Evolutionary conservation across 1,139 yeast genomes (phyloP), one percentile per base, ranked within the genome.

Genomic region (Oligophagozyma castellii): DNA sequence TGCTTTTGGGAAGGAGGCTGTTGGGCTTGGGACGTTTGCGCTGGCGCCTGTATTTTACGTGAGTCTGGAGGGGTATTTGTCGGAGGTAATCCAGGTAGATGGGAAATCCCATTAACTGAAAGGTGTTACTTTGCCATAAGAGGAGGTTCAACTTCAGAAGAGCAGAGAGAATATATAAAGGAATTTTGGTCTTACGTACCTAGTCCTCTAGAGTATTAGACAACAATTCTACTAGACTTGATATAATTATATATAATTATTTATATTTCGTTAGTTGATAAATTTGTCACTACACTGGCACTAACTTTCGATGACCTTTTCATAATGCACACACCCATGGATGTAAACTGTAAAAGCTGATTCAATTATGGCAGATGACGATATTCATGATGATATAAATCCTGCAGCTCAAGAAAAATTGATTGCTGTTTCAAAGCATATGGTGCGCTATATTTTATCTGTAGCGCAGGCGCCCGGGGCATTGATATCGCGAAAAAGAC

Each of bases 1-100:
- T 58, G 67, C 10, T 70, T 70, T 48, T 70, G 76, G 73, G 75
- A 69, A 50, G 74, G 74, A 29, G 74, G 76, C 12, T 67, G 73
- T 44, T 68, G 63, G 46, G 67, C 70, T 8, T 70, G 76, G 76
- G 76, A 70, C 40, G 74, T 70, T 2, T 68, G 74, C 46, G 77
- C 76, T 10, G 73, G 74, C 20, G 69, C 73, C 73, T 59, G 70
- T 33, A 66, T 70, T 32, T 43, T 70, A 8, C 53, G 59, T 26
- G 77, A 70, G 40, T 63, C 73, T 6, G 76, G 76, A 4, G 76
- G 76, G 12, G 40, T 45, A 12, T 47, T 68, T 33, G 70, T 66
- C 8, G 60, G 69, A 29, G 75, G 71, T n/a, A 64, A 63, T 39
- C 56, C 58, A 14, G 66, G 59, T 22, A 52, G 51, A 13, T 65